Percentiles rank a stretch among this genome's conserved stretches.
Conservation (phyloP, 1,139 yeast genomes). For the Yamadazyma conglobata region DNA sequence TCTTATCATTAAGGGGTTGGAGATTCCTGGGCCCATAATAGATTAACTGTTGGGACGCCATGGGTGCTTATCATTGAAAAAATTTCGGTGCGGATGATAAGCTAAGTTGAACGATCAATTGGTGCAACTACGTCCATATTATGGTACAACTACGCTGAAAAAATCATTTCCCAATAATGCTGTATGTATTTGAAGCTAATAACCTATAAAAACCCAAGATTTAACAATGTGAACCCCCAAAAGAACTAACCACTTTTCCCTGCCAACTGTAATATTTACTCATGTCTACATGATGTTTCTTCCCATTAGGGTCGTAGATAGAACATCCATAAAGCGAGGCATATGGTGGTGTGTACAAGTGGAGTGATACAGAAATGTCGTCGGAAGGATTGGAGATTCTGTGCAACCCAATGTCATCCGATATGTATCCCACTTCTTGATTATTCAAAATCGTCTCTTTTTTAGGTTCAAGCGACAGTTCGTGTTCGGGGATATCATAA, state of each 20-base stretch:
- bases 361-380: conserved; percentile 62
- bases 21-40: conserved; percentile 11
- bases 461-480: conserved; percentile 23
- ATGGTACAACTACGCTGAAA: too few species aligned
- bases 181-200: too few species aligned
- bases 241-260: conserved; percentile 41
- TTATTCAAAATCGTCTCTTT: conserved; percentile 33
- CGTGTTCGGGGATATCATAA: conserved; percentile 49
- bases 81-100: too few species aligned
- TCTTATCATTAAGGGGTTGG: conserved; percentile 39
- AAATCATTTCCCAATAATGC: too few species aligned
- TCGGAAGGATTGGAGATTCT: conserved; percentile 52
- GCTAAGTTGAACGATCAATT: too few species aligned
- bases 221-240: conserved; percentile 31
- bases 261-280: conserved; percentile 62
- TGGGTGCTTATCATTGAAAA: too few species aligned
- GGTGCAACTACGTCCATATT: too few species aligned
- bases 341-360: conserved; percentile 76
- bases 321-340: conserved; percentile 68
- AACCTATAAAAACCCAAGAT: too few species aligned
- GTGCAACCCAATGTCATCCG: conserved; percentile 67
- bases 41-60: too few species aligned
- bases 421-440: conserved; percentile 62
- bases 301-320: conserved; percentile 50
- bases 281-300: conserved; percentile 56